These are phyloP conservation scores for Sporothrix inflata DNA, from an alignment of 2,329 filamentous ascomycete species.

Conservation along the genomic window DNA sequence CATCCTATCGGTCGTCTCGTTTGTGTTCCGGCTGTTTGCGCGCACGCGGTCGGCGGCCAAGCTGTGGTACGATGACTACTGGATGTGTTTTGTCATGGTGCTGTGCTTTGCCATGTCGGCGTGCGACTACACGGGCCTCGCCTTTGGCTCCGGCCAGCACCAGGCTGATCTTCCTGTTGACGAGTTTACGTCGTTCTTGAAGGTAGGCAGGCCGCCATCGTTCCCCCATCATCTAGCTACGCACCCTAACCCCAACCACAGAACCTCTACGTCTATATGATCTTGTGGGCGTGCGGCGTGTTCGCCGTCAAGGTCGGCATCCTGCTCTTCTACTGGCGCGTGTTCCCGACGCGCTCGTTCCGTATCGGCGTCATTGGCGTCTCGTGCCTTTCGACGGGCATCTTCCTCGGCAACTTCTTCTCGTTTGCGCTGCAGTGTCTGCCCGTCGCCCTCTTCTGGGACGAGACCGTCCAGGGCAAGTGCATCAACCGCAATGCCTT, in stretches of 20 bases:
- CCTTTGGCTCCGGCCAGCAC: slow-evolving; percentile 30
- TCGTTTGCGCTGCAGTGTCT: slow-evolving; percentile 30
- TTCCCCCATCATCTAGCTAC: too few relatives aligned
- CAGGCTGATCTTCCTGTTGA: slow-evolving; percentile 17
- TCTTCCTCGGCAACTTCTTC: slow-evolving; percentile 29
- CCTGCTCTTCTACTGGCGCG: slow-evolving; percentile 33
- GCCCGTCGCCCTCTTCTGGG: slow-evolving; percentile 30
- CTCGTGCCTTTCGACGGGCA: slow-evolving; percentile 11
- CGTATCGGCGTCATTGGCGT: slow-evolving; percentile 28
- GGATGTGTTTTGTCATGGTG: slow-evolving; percentile 32
- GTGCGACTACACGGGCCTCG: slow-evolving; percentile 27
- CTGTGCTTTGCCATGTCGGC: slow-evolving; percentile 29
- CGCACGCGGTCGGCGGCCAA: slow-evolving; percentile 28
- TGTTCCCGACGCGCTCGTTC: slow-evolving; percentile 27
- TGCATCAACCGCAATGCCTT: slow-evolving; percentile 31
- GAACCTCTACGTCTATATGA: slow-evolving; percentile 32
- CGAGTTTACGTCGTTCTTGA: slow-evolving; percentile 16
- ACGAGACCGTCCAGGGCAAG: slow-evolving; percentile 8
- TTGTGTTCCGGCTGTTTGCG: slow-evolving; percentile 27
- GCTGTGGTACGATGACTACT: slow-evolving; percentile 33
- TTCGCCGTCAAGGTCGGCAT: slow-evolving; percentile 33
- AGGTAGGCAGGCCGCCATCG: too few relatives aligned
- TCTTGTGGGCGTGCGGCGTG: slow-evolving; percentile 31
- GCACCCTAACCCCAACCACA: too few relatives aligned
- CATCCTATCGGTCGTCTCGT: slow-evolving; percentile 26